phyloP scores from a whole-genome alignment of 805 yeast genomes.

The Kuraishia capsulata region DNA sequence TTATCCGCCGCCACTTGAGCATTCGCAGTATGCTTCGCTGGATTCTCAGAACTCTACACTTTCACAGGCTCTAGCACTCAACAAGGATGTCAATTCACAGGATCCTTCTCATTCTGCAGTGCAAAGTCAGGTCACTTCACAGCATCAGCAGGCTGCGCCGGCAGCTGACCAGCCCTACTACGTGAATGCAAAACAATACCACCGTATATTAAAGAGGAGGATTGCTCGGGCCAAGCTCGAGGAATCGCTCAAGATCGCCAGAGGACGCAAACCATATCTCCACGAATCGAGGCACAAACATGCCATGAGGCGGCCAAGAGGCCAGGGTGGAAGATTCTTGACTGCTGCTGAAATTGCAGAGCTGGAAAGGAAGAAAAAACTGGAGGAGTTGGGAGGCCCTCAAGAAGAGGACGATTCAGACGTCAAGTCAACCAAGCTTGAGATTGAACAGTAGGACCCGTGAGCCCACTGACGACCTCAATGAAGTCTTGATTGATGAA shows the following conservation, averaged over 20 bases:
- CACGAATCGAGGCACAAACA: slow-evolving; percentile 98
- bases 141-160: background rate
- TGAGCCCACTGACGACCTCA: no score
- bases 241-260: slow-evolving; percentile 76
- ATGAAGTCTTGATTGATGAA: no score
- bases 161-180: slow-evolving; percentile 82
- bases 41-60: background rate
- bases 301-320: slow-evolving; percentile 98
- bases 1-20: background rate
- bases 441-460: no score
- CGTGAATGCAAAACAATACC: slow-evolving; percentile 96
- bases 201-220: slow-evolving; percentile 86
- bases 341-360: slow-evolving; percentile 91
- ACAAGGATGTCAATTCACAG: background rate
- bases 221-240: slow-evolving; percentile 90
- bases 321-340: slow-evolving; percentile 95
- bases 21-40: background rate
- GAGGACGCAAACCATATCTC: slow-evolving; percentile 87
- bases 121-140: no score
- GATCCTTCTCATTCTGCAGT: no score
- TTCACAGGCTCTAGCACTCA: background rate
- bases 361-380: slow-evolving; percentile 33
- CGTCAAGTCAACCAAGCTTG: slow-evolving; percentile 1
- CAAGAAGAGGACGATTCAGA: slow-evolving; percentile 4
- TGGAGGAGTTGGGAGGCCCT: slow-evolving; percentile 12